A percentile compares a stretch with the other conserved stretches of the same genome.
Conservation (phyloP, 208 protist species). For the Acanthamoeba divionensis region DNA sequence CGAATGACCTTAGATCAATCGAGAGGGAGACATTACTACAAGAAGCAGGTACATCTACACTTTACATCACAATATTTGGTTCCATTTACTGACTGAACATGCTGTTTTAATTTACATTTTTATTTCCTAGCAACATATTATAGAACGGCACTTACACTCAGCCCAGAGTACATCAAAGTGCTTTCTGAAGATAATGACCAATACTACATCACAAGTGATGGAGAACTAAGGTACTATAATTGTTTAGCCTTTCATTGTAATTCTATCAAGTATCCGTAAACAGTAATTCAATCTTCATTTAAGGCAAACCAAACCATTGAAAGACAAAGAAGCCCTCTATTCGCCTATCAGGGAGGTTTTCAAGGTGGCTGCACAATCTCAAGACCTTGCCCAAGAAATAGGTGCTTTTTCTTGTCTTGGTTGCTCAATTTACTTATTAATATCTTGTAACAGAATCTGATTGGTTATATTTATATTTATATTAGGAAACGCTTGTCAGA, state of each 20-base stretch:
- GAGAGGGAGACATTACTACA: too few relatives aligned
- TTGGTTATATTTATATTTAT: too few relatives aligned
- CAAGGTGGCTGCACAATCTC: not conserved
- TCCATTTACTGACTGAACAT: not conserved
- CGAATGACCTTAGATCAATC: not conserved
- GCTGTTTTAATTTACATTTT: not conserved
- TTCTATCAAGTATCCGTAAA: not conserved
- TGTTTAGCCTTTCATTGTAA: not conserved
- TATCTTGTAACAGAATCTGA: too few relatives aligned
- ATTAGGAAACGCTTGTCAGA: not conserved
- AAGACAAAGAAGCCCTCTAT: not conserved
- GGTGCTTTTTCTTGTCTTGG: too few relatives aligned
- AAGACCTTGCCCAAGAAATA: not conserved
- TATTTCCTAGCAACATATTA: not conserved
- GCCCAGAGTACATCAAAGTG: not conserved
- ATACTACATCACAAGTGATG: conserved; percentile 1
- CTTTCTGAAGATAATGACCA: conserved; percentile 18
- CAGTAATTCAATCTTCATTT: not conserved
- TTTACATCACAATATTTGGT: too few relatives aligned
- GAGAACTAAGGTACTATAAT: not conserved
- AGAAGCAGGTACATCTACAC: too few relatives aligned
- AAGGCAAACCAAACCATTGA: not conserved
- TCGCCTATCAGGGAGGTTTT: not conserved
- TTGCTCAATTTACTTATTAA: too few relatives aligned
- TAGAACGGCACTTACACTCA: not conserved